Evolutionary conservation across 371 early-diverging fungal species (phyloP), one percentile per base, ranked within the genome.

Genomic region (Rhizopus sp.): DNA sequence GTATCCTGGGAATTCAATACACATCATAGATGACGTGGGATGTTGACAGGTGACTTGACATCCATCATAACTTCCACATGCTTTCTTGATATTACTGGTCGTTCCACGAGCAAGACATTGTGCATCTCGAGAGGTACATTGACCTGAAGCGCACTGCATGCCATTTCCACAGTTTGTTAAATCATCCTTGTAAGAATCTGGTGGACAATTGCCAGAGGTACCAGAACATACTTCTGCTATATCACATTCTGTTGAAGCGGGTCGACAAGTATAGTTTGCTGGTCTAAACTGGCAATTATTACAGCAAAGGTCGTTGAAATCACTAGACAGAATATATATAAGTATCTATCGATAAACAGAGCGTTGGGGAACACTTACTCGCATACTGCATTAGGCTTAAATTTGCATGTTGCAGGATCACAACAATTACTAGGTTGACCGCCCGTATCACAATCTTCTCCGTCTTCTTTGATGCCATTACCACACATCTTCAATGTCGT

Each of bases 391-490:
- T 82, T 87, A 7, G 75, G 7, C 59, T 87, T 92, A 51, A 93
- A 82, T 70, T 88, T 93, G 73, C 97, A 97, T 2, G 91, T 91
- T 0, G 66, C 53, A 4, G 83, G 75, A 65, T 91, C 84, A 68
- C 98, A 97, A 75, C 98, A 96, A 10, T 81, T 78, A 48, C 81
- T 87, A 13, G 78, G 84, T 30, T 72, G 52, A 10, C 86, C 84
- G 10, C 94, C 95, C 59, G 95, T 92, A 70, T 98, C 98, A 73
- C 98, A 98, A 46, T 98, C 91, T 74, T 98, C 98, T 48, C 89
- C 90, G 0, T 64, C 67, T 70, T 97, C 98, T 54, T 86, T 84
- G 53, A 98, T 87, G 6, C 98, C 97, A 70, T 98, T 97, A 41
- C 98, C 98, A 64, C 98, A 97, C 77, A 94, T 91, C 30, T 87